A percentile compares a stretch with the other conserved stretches of the same genome.
These are phyloP conservation scores for Fraxinus americana DNA, from an alignment of 257 asterid genomes.

Conservation along the genomic window DNA sequence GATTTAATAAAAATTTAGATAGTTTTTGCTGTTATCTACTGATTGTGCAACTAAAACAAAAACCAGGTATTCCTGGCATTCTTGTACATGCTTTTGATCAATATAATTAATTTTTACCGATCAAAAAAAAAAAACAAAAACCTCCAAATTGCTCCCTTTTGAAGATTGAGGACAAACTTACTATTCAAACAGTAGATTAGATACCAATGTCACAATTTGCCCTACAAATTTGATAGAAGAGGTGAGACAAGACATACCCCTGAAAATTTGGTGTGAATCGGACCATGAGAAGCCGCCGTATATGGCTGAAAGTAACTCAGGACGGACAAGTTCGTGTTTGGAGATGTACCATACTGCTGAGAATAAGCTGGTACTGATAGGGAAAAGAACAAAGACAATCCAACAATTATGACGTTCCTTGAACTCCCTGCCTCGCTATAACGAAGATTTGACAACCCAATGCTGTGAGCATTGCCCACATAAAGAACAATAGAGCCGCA, in stretches of 20 bases:
- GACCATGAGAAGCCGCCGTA: conserved; percentile 87
- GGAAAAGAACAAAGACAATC: conserved; percentile 83
- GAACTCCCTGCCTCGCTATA: conserved; percentile 98
- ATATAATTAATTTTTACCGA: no score
- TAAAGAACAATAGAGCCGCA: conserved; percentile 93
- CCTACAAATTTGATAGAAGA: no score
- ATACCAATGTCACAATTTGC: no score
- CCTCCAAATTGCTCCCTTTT: no score
- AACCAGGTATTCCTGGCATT: no score
- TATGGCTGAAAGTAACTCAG: conserved; percentile 87
- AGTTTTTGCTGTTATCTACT: no score
- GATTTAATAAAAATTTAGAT: no score
- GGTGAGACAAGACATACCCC: conserved; percentile 52
- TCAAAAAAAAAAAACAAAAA: no score
- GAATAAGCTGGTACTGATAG: conserved; percentile 26
- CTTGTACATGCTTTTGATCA: no score
- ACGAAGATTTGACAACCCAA: conserved; percentile 67
- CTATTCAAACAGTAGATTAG: no score
- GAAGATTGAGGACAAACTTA: no score
- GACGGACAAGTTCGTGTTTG: conserved; percentile 69
- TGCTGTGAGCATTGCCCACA: conserved; percentile 49
- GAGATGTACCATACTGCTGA: conserved; percentile 86
- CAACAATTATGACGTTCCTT: conserved; percentile 89
- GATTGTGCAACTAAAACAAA: background rate
- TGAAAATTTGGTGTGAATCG: conserved; percentile 61